phyloP scores from a whole-genome alignment of 805 yeast genomes.

The Cyberlindnera misumaiensis region DNA sequence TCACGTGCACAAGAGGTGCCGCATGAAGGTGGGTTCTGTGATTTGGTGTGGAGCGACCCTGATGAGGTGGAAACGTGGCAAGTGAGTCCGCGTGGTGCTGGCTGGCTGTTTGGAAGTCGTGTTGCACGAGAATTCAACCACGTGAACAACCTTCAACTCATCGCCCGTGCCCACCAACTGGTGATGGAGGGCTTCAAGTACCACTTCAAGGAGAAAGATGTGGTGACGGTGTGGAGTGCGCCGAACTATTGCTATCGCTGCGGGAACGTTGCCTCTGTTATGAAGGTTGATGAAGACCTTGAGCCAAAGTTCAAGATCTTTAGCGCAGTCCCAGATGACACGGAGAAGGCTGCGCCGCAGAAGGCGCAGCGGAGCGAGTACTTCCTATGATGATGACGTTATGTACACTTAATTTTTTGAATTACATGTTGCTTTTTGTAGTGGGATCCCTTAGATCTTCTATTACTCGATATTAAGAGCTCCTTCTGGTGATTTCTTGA shows the following conservation, averaged over 20 bases:
- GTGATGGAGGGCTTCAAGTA: constrained; percentile 98
- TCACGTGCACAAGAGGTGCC: constrained; percentile 98
- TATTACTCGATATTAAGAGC: too few relatives aligned
- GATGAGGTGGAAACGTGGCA: constrained; percentile 98
- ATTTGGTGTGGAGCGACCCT: constrained; percentile 96
- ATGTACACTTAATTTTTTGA: not conserved
- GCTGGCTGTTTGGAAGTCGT: constrained; percentile 93
- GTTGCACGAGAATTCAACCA: constrained; percentile 96
- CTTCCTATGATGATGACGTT: constrained; percentile 17
- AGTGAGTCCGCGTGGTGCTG: constrained; percentile 96
- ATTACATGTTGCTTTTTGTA: not conserved
- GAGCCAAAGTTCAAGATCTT: constrained; percentile 90
- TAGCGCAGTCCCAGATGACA: constrained; percentile 89
- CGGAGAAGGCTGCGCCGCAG: constrained; percentile 26
- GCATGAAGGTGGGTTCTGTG: constrained; percentile 98
- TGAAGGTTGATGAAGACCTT: constrained; percentile 85
- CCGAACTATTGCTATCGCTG: constrained; percentile 97
- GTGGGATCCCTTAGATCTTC: too few relatives aligned
- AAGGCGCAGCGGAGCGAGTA: constrained; percentile 29
- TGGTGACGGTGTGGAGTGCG: constrained; percentile 97
- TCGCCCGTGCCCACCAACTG: constrained; percentile 95
- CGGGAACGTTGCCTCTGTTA: constrained; percentile 97
- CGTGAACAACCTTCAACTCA: constrained; percentile 78
- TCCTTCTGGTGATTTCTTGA: too few relatives aligned
- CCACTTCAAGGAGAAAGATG: constrained; percentile 85